Evolutionary conservation across 345 rosid genomes (phyloP), one percentile per base, ranked within the genome.

Genomic region (Ailanthus altissimus): DNA sequence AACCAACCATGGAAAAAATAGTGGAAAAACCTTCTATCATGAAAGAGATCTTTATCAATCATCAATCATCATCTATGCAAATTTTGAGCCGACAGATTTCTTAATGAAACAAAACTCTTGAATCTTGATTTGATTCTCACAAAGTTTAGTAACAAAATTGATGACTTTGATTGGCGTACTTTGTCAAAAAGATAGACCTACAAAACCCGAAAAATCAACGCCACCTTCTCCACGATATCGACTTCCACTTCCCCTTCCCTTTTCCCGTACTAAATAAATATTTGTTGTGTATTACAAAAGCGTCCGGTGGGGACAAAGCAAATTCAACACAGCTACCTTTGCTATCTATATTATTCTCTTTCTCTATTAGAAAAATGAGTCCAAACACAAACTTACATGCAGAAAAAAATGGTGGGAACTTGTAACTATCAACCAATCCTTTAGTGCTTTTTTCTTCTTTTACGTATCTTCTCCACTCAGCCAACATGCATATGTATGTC

Each of bases 351-450:
- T 18, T 47, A 75, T 84, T 73, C 84, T 45, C 54, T 20, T 42
- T 3, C n/a, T n/a, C n/a, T 16, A 70, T 32, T 32, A 15, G 26
- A 11, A 60, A 67, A 54, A 81, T 42, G 23, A 66, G 69, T 75
- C 87, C 83, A 75, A 72, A 67, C 74, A 63, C 74, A 77, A 82
- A 43, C 43, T 67, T 72, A 68, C 85, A 81, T 61, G 72, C 73
- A 68, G 21, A 45, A 36, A 40, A 70, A 21, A 49, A 43, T 70
- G 84, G 72, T n/a, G 72, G 80, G 80, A 68, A 67, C 53, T 68
- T 49, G 83, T 59, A 50, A 54, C 43, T 65, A 68, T 83, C 51
- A 71, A 36, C 64, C 38, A 23, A 50, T 61, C 58, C 66, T 45
- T 73, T 70, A 32, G 1, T 5, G 23, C 53, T 64, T 56, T 60